Percentiles rank a stretch among this genome's conserved stretches.
Evolutionary conservation across 305 asterid species (phyloP).

Genomic region (Ilex paraguariensis): DNA sequence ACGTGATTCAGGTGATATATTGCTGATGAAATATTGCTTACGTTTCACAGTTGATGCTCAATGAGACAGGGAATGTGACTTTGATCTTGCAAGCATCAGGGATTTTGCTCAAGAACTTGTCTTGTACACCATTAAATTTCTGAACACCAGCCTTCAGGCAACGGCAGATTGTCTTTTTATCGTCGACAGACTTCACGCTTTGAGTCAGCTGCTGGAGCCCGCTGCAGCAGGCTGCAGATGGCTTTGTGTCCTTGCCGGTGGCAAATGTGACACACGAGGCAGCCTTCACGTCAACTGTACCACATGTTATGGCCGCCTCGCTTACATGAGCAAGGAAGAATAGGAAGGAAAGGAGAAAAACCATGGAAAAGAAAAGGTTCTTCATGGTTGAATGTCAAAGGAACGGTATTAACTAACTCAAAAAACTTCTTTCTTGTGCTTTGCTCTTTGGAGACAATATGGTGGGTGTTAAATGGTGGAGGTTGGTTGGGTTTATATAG

Average conservation of each 20-base stretch:
- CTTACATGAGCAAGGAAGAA: slow-evolving; percentile 34
- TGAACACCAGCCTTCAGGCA: slow-evolving; percentile 55
- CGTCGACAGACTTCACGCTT: slow-evolving; percentile 36
- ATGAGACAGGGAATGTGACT: slow-evolving; percentile 60
- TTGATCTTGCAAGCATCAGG: slow-evolving; percentile 48
- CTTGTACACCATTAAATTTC: slow-evolving; percentile 50
- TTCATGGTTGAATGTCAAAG: slow-evolving; percentile 28
- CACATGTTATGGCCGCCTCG: slow-evolving; percentile 45
- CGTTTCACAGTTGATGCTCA: slow-evolving; percentile 46
- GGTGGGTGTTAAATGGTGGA: slow-evolving; percentile 3
- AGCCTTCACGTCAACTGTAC: slow-evolving; percentile 39
- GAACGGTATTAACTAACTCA: too few relatives aligned
- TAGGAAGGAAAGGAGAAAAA: slow-evolving; percentile 34
- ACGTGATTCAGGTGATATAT: too few relatives aligned
- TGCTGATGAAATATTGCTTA: slow-evolving; percentile 14
- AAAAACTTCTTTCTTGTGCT: too few relatives aligned
- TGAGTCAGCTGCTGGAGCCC: slow-evolving; percentile 40
- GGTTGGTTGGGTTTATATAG: slow-evolving; percentile 28
- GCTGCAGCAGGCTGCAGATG: slow-evolving; percentile 37
- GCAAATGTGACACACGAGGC: slow-evolving; percentile 42
- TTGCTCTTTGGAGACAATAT: not conserved
- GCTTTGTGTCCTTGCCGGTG: slow-evolving; percentile 33
- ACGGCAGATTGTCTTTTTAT: slow-evolving; percentile 55
- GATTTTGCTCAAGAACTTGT: slow-evolving; percentile 45
- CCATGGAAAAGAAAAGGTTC: slow-evolving; percentile 27